Evolutionary conservation across 2,329 filamentous ascomycete species (phyloP).

Genomic region (Apiospora marii): DNA sequence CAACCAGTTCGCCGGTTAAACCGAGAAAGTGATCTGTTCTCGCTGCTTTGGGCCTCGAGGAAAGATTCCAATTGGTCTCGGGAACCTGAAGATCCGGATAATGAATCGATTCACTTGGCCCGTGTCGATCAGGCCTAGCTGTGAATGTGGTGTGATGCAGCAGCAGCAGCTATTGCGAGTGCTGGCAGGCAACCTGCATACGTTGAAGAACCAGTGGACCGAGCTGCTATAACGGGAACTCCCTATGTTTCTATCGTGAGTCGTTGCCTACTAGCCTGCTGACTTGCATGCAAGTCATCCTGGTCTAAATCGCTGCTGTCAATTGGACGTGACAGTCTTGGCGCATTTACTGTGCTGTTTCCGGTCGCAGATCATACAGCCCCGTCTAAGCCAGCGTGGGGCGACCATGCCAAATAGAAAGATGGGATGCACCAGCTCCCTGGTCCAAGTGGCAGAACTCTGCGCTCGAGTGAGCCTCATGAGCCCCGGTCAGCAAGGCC

Average conservation of each 20-base stretch:
- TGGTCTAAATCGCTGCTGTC: background rate
- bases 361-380: slow-evolving; percentile 42
- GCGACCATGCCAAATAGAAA: slow-evolving; percentile 36
- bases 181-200: background rate
- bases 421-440: slow-evolving; percentile 32
- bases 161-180: background rate
- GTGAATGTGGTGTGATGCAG: background rate
- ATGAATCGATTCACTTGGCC: slow-evolving; percentile 18
- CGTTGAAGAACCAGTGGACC: slow-evolving; percentile 15
- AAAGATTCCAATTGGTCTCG: background rate
- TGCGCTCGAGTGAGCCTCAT: slow-evolving; percentile 34
- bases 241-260: background rate
- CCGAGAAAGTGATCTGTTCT: background rate
- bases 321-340: slow-evolving; percentile 24
- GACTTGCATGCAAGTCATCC: slow-evolving; percentile 38
- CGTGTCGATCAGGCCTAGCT: slow-evolving; percentile 18
- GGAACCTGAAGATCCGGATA: slow-evolving; percentile 21
- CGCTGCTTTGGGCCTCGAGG: background rate
- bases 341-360: slow-evolving; percentile 38
- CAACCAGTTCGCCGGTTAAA: background rate
- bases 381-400: slow-evolving; percentile 27
- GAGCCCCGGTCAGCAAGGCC: slow-evolving; percentile 27
- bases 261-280: slow-evolving; percentile 39
- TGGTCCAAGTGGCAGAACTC: slow-evolving; percentile 24
- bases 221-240: slow-evolving; percentile 2